Evolutionary conservation across 1,139 yeast genomes (phyloP).

Genomic region (Diutina siamensis): DNA sequence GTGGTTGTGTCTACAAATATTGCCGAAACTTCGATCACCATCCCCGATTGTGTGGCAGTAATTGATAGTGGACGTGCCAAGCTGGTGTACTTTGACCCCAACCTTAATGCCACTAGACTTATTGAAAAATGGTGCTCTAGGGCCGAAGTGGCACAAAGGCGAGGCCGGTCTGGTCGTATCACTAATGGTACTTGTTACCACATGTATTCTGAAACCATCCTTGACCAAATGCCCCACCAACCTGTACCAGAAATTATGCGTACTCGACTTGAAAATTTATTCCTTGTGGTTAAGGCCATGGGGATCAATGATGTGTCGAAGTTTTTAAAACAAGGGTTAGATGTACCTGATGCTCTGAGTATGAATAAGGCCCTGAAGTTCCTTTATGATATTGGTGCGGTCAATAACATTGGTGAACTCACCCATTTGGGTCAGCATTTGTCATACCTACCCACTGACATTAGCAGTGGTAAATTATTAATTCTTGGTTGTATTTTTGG

Average conservation of each 20-base stretch:
- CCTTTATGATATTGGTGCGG: constrained; percentile 63
- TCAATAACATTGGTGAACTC: constrained; percentile 22
- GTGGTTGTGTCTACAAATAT: constrained; percentile 85
- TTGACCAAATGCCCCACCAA: constrained; percentile 47
- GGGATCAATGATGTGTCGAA: constrained; percentile 61
- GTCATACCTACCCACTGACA: constrained; percentile 76
- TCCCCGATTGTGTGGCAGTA: constrained; percentile 89
- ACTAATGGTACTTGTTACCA: constrained; percentile 73
- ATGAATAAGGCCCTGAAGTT: constrained; percentile 51
- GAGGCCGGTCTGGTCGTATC: constrained; percentile 99
- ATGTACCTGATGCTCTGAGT: constrained; percentile 59
- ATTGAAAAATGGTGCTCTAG: constrained; percentile 80
- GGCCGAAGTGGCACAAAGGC: constrained; percentile 85
- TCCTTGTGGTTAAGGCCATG: constrained; percentile 79
- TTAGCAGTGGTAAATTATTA: constrained; percentile 72
- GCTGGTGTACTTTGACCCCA: constrained; percentile 58
- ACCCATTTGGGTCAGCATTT: constrained; percentile 77
- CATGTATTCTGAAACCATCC: constrained; percentile 56
- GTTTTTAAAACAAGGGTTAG: constrained; percentile 67
- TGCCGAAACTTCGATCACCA: constrained; percentile 83
- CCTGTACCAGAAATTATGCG: constrained; percentile 87
- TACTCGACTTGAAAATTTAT: constrained; percentile 71
- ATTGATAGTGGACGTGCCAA: constrained; percentile 84
- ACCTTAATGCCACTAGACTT: constrained; percentile 55
- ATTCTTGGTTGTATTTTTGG: constrained; percentile 76